These are phyloP conservation scores for Coelastrella sp. DNA, from an alignment of 139 green algal genomes.

Conservation along the genomic window DNA sequence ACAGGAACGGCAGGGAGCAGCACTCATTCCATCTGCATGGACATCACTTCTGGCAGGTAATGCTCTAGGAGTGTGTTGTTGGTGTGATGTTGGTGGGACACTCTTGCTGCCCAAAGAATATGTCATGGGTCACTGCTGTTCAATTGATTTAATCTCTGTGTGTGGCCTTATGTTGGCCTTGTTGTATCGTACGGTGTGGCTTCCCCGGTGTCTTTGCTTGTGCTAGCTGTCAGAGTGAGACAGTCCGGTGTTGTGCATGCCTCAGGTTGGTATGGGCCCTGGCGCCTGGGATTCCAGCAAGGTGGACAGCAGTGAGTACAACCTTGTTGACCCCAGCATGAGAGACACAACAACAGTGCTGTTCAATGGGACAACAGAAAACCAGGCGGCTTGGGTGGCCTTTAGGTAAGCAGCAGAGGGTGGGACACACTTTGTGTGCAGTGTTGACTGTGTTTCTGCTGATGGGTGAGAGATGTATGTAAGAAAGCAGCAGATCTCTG, in stretches of 20 bases:
- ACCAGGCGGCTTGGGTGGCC: constrained; percentile 42
- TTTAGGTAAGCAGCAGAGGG: too few species aligned
- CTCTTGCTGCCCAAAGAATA: too few species aligned
- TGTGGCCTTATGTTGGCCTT: background rate
- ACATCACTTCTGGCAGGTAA: constrained; percentile 38
- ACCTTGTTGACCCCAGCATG: constrained; percentile 46
- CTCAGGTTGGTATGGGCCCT: constrained; percentile 49
- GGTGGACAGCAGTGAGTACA: constrained; percentile 38
- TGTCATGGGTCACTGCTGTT: too few species aligned
- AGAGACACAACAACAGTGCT: constrained; percentile 60
- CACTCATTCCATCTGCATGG: constrained; percentile 85
- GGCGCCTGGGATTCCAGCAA: constrained; percentile 27
- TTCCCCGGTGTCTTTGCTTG: too few species aligned
- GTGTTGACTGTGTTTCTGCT: too few species aligned
- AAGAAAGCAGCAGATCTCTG: too few species aligned
- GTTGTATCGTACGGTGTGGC: too few species aligned
- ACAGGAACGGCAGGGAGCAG: constrained; percentile 62
- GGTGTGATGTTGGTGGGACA: background rate
- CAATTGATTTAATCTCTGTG: background rate
- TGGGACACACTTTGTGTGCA: too few species aligned
- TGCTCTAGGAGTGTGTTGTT: background rate
- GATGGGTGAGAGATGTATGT: too few species aligned
- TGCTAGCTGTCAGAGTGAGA: too few species aligned
- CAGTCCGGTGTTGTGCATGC: background rate
- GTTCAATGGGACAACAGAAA: constrained; percentile 30